Percentiles rank a stretch among this genome's conserved stretches.
phyloP scores from a whole-genome alignment of 805 yeast genomes.

The Wickerhamiella galacta region DNA sequence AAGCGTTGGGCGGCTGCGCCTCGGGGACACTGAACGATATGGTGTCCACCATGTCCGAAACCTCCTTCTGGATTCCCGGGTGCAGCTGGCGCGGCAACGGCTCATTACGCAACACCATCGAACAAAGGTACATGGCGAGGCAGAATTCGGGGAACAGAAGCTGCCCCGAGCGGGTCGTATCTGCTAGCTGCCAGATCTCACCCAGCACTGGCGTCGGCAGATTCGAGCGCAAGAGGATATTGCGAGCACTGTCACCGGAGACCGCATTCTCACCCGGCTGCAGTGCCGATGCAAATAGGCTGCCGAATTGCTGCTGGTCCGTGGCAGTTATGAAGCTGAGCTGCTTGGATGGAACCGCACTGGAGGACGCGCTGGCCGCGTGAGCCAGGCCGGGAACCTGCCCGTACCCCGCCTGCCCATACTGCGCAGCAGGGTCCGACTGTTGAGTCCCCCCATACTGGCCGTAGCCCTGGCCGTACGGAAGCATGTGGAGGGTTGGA shows the following conservation, averaged over 20 bases:
- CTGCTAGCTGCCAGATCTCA: conserved; percentile 83
- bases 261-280: conserved; percentile 40
- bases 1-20: conserved; percentile 15
- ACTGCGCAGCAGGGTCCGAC: conserved; percentile 4
- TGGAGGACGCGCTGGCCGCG: conserved; percentile 4
- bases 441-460: conserved; percentile 3
- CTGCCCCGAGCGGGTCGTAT: conserved; percentile 69
- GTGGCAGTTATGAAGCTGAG: conserved; percentile 68
- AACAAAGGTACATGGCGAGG: conserved; percentile 74
- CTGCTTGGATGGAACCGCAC: conserved; percentile 33
- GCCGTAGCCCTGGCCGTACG: conserved; percentile 1
- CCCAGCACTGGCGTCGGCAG: conserved; percentile 59
- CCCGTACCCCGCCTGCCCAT: conserved; percentile 4
- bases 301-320: conserved; percentile 78
- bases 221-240: conserved; percentile 64
- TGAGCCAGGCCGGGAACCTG: neutral
- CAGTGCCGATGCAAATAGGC: conserved; percentile 65
- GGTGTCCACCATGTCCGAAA: conserved; percentile 74
- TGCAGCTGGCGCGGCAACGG: conserved; percentile 61
- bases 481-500: too few species aligned
- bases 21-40: conserved; percentile 68
- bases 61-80: conserved; percentile 60
- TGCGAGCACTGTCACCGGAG: conserved; percentile 47
- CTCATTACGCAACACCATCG: conserved; percentile 60
- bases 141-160: conserved; percentile 90